Evolutionary conservation across 192 early-diverging fungal genomes (phyloP), one percentile per base, ranked within the genome.

Genomic region (Endogone sp.): DNA sequence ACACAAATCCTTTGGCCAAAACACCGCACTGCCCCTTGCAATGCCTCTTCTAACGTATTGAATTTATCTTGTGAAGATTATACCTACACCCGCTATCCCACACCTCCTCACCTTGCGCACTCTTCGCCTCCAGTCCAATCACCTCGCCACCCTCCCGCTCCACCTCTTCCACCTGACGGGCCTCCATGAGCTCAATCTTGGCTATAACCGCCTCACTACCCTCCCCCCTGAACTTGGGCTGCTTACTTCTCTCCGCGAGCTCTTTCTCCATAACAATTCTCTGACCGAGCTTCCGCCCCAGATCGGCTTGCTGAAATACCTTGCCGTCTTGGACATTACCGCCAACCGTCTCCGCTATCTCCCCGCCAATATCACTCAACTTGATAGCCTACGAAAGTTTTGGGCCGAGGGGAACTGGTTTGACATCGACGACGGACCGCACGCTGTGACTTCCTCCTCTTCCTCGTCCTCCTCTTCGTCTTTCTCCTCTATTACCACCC

Each of bases 241-340:
- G 9, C 49, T 78, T 3, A 30, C 55, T 16, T 60, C 71, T 8
- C 55, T 81, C 22, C 70, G 65, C 9, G 71, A 68, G 58, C 56
- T 81, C 1, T 69, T 66, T 62, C 23, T 81, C 3, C 76, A 75
- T 32, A 68, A 66, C 62, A 81, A 81, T 44, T 27, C 67, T 30
- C 29, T 81, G 3, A 56, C 9, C 22, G 32, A 25, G 30, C 29
- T 81, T 10, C 80, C 80, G 30, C 49, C 55, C 27, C 71, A 77
- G 21, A 66, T 81, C 8, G 70, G 69, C 21, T 2, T 25, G 23
- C 69, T 78, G 49, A n/a, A 23, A 22, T 9, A 66, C 21, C 56
- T 78, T 13, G 1, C 54, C n/a, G 26, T 57, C 20, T 29, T 81
- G 2, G 75, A 81, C 66, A n/a, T 81, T 10, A 77, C 74, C 6